Percentiles rank a stretch among this genome's conserved stretches.
Conservation (phyloP, 2,329 filamentous ascomycete species). For the Fusarium denticulatum region DNA sequence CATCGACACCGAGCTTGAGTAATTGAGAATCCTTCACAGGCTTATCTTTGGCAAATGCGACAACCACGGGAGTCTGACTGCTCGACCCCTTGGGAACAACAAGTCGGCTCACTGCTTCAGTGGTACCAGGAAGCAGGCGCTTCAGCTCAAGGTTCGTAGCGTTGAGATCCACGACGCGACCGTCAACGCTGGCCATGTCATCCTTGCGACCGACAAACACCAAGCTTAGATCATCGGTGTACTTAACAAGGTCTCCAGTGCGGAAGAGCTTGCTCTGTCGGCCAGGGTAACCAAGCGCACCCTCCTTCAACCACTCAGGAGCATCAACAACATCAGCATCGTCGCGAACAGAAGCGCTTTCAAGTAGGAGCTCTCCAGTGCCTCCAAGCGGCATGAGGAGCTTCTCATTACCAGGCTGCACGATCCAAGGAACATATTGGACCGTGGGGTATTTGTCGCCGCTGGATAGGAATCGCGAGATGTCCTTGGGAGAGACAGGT, state of each 20-base stretch:
- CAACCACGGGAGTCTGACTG: conserved; percentile 35
- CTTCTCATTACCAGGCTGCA: conserved; percentile 39
- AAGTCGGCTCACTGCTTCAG: conserved; percentile 26
- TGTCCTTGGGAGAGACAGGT: conserved; percentile 19
- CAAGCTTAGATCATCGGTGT: conserved; percentile 36
- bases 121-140: conserved; percentile 28
- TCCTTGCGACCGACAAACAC: conserved; percentile 39
- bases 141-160: conserved; percentile 38
- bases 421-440: conserved; percentile 43
- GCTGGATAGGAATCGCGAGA: conserved; percentile 25
- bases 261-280: conserved; percentile 38
- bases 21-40: neutral
- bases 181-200: conserved; percentile 35
- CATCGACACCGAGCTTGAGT: conserved; percentile 20
- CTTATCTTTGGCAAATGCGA: conserved; percentile 32
- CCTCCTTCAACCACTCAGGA: conserved; percentile 39
- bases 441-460: conserved; percentile 38
- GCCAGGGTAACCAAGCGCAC: conserved; percentile 20
- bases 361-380: conserved; percentile 51
- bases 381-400: conserved; percentile 45
- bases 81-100: conserved; percentile 29
- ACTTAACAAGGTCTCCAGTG: conserved; percentile 42
- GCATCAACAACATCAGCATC: conserved; percentile 11
- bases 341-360: conserved; percentile 34
- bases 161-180: conserved; percentile 39